Percentiles rank a stretch among this genome's conserved stretches.
These are phyloP conservation scores for Aspergillus aculeatinus DNA, from an alignment of 2,329 filamentous ascomycete species.

Conservation along the genomic window DNA sequence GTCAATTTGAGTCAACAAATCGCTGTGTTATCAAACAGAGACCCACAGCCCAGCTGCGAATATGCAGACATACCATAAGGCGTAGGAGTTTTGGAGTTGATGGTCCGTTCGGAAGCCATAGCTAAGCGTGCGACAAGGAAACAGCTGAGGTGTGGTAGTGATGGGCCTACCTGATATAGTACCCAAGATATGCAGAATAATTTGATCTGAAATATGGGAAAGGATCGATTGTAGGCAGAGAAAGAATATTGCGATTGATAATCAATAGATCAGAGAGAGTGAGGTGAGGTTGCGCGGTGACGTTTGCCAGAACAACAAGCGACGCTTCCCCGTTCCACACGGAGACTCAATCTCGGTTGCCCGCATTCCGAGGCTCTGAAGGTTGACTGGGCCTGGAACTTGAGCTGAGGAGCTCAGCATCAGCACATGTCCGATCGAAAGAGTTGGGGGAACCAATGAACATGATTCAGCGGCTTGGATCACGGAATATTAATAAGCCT, in stretches of 20 bases:
- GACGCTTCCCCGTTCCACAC: conserved; percentile 26
- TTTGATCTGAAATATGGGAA: too few relatives aligned
- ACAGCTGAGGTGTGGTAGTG: too few relatives aligned
- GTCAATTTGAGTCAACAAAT: not conserved
- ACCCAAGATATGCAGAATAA: too few relatives aligned
- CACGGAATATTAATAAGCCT: conserved; percentile 13
- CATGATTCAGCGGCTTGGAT: conserved; percentile 12
- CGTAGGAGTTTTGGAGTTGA: conserved; percentile 12
- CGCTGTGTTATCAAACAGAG: not conserved
- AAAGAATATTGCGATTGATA: too few relatives aligned
- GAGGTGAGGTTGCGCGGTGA: too few relatives aligned
- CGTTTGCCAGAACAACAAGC: too few relatives aligned
- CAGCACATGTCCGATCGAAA: not conserved
- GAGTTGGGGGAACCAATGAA: not conserved
- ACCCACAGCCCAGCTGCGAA: not conserved
- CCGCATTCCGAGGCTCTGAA: not conserved
- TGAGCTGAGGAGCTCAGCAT: not conserved
- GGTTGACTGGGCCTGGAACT: not conserved
- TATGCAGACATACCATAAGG: conserved; percentile 26
- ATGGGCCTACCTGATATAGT: too few relatives aligned
- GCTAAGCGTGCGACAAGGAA: too few relatives aligned
- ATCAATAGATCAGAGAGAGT: too few relatives aligned
- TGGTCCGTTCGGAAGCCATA: too few relatives aligned
- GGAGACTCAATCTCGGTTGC: conserved; percentile 20
- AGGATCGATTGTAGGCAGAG: too few relatives aligned